Evolutionary conservation across 2,329 filamentous ascomycete genomes (phyloP).

Genomic region (Hymenoscyphus occultus): DNA sequence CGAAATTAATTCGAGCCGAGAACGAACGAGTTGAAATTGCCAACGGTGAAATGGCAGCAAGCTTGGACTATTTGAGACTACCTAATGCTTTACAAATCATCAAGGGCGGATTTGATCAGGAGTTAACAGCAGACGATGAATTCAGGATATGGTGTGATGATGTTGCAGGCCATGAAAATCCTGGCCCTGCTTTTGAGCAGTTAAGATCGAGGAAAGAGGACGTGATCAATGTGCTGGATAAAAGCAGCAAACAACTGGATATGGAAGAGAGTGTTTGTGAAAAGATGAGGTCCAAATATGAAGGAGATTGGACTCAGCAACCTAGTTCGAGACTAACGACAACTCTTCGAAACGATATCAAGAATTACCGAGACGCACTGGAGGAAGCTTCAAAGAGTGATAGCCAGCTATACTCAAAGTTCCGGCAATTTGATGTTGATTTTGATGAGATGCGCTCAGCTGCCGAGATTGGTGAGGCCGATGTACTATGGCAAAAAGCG

Average conservation of each 20-base stretch:
- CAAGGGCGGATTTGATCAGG: slow-evolving; percentile 89
- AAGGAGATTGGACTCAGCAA: slow-evolving; percentile 93
- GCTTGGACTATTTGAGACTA: slow-evolving; percentile 87
- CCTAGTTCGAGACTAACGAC: slow-evolving; percentile 87
- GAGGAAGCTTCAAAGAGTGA: slow-evolving; percentile 89
- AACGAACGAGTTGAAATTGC: slow-evolving; percentile 89
- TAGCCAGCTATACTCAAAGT: slow-evolving; percentile 74
- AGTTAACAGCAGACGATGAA: slow-evolving; percentile 82
- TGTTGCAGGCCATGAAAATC: slow-evolving; percentile 79
- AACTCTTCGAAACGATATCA: slow-evolving; percentile 81
- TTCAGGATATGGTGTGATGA: slow-evolving; percentile 94
- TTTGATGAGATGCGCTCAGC: slow-evolving; percentile 95
- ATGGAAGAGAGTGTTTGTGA: slow-evolving; percentile 98
- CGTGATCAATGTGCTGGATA: slow-evolving; percentile 70
- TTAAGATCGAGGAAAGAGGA: slow-evolving; percentile 74
- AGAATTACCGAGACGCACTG: slow-evolving; percentile 82
- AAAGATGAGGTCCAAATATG: slow-evolving; percentile 98
- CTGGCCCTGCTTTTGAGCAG: slow-evolving; percentile 73
- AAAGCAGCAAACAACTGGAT: slow-evolving; percentile 82
- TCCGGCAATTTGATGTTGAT: slow-evolving; percentile 80
- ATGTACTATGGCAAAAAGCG: slow-evolving; percentile 83
- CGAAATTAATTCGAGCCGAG: slow-evolving; percentile 89
- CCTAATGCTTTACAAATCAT: slow-evolving; percentile 86
- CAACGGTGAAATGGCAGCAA: slow-evolving; percentile 93
- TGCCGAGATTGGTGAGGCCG: slow-evolving; percentile 80